These are phyloP conservation scores for Mucuna pruriens DNA, from an alignment of 306 rosid genomes.

Conservation along the genomic window DNA sequence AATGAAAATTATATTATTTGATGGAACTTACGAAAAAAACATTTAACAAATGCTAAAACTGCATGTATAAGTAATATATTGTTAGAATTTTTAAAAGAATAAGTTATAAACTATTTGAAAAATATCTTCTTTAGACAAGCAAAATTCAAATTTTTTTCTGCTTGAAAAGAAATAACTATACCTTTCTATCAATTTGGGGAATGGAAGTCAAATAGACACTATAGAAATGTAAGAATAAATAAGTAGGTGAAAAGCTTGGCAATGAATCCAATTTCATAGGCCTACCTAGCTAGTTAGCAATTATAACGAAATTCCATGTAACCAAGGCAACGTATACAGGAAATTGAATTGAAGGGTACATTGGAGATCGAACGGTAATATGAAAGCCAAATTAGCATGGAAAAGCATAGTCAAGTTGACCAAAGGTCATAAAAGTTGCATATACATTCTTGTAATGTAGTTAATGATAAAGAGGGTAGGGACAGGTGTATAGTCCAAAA, in stretches of 20 bases:
- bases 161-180: not conserved
- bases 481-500: slow-evolving; percentile 34
- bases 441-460: slow-evolving; percentile 19
- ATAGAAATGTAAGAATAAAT: not conserved
- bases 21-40: not conserved
- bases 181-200: not conserved
- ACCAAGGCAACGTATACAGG: not conserved
- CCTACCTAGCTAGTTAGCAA: not conserved
- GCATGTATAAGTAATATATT: not conserved
- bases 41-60: not conserved
- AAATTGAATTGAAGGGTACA: not conserved
- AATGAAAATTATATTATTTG: no score
- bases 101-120: not conserved
- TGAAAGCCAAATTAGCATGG: not conserved
- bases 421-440: slow-evolving; percentile 24
- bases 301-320: not conserved
- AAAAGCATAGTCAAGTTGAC: not conserved
- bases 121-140: not conserved
- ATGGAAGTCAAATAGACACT: not conserved
- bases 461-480: slow-evolving; percentile 33
- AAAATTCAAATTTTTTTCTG: not conserved
- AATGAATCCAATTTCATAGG: not conserved
- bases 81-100: not conserved
- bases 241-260: not conserved
- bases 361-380: not conserved